phyloP scores from a whole-genome alignment of 768 basidiomycete species.

The Collybiopsis luxurians region DNA sequence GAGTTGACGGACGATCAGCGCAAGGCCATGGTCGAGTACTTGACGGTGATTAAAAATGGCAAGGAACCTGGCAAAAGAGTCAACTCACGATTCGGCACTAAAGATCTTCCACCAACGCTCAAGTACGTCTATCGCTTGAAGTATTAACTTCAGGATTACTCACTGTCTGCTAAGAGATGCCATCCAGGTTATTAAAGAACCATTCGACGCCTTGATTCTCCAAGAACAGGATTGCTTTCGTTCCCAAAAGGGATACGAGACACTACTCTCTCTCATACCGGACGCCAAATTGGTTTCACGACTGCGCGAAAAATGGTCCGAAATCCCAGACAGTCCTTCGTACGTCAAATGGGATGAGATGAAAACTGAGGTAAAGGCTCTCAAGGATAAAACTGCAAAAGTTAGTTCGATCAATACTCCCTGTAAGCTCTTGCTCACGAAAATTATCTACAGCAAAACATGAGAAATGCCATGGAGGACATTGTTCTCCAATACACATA shows the following conservation, averaged over 20 bases:
- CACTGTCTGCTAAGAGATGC: slow-evolving; percentile 33
- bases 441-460: slow-evolving; percentile 18
- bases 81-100: slow-evolving; percentile 53
- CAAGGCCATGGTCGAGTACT: slow-evolving; percentile 79
- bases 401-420: slow-evolving; percentile 24
- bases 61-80: slow-evolving; percentile 82
- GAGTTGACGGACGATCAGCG: slow-evolving; percentile 90
- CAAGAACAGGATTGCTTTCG: slow-evolving; percentile 84
- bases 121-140: slow-evolving; percentile 41
- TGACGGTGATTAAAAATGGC: slow-evolving; percentile 81
- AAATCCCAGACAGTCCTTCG: slow-evolving; percentile 52
- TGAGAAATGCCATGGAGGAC: slow-evolving; percentile 67
- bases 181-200: slow-evolving; percentile 43
- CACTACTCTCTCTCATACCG: slow-evolving; percentile 72
- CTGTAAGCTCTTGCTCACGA: slow-evolving; percentile 14
- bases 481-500: slow-evolving; percentile 93
- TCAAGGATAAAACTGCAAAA: slow-evolving; percentile 26
- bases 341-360: slow-evolving; percentile 75
- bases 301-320: slow-evolving; percentile 60
- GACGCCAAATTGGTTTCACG: slow-evolving; percentile 46
- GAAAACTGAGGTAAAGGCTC: slow-evolving; percentile 32
- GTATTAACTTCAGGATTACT: neutral
- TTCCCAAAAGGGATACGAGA: slow-evolving; percentile 67
- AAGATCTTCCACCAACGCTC: slow-evolving; percentile 70
- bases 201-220: slow-evolving; percentile 68